phyloP scores from a whole-genome alignment of 805 yeast species.

The Spathaspora sp. region DNA sequence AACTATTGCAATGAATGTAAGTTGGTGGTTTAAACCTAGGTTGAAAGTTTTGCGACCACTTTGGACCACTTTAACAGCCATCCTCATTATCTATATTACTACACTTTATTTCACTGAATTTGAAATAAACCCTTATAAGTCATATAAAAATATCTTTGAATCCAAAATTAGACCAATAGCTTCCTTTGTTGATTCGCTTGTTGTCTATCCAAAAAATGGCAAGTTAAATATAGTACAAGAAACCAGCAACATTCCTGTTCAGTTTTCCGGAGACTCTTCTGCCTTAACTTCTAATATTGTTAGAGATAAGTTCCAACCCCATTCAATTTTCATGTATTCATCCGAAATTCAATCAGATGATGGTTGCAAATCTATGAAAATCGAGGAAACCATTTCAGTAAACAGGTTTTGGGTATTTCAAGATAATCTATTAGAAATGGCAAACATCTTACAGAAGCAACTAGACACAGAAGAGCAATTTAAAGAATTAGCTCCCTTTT shows the following conservation, averaged over 20 bases:
- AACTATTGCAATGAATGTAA: no score
- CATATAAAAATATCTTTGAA: not conserved
- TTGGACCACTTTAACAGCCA: no score
- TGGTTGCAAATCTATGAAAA: not conserved
- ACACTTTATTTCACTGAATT: no score
- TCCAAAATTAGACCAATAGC: not conserved
- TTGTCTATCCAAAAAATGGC: not conserved
- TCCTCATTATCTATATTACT: no score
- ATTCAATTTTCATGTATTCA: not conserved
- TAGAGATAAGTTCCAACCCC: not conserved
- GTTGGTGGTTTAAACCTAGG: no score
- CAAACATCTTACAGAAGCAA: not conserved
- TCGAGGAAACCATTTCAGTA: not conserved
- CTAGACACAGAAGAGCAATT: slow-evolving; percentile 3
- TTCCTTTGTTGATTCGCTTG: not conserved
- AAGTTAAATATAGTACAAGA: not conserved
- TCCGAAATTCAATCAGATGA: not conserved
- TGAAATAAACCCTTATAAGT: not conserved
- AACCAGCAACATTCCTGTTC: not conserved
- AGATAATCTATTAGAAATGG: no score
- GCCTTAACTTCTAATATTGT: not conserved
- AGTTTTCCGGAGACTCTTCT: not conserved
- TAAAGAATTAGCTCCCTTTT: slow-evolving; percentile 1
- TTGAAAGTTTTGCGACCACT: no score
- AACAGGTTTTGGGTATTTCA: not conserved